A percentile compares a stretch with the other conserved stretches of the same genome.
These are phyloP conservation scores for Malus asiatica DNA, from an alignment of 306 rosid species.

Conservation along the genomic window DNA sequence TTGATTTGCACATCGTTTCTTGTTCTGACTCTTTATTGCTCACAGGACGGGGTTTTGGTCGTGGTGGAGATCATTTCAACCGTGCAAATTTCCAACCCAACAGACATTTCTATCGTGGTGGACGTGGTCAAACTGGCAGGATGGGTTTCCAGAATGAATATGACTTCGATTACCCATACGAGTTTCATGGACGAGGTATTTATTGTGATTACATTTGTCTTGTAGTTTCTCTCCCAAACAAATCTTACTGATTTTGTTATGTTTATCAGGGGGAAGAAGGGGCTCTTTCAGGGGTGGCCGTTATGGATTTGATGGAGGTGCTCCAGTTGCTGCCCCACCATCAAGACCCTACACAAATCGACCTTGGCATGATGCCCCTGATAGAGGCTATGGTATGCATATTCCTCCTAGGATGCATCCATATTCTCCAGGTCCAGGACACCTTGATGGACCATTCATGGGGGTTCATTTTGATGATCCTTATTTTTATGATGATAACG, in stretches of 20 bases:
- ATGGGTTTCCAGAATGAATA: constrained; percentile 28
- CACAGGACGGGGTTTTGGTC: constrained; percentile 53
- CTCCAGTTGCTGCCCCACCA: constrained; percentile 19
- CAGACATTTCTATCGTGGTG: constrained; percentile 40
- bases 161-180: constrained; percentile 27
- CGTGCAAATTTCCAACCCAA: constrained; percentile 37
- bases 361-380: constrained; percentile 44
- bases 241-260: neutral
- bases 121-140: constrained; percentile 44
- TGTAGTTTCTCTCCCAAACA: neutral
- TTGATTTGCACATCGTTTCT: constrained; percentile 3
- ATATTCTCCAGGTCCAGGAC: constrained; percentile 46
- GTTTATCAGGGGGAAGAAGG: constrained; percentile 44
- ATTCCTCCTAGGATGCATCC: constrained; percentile 45
- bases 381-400: constrained; percentile 42
- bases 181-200: constrained; percentile 45
- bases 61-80: constrained; percentile 34
- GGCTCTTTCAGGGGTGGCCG: constrained; percentile 38
- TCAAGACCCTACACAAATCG: constrained; percentile 39
- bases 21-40: neutral
- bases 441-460: constrained; percentile 35
- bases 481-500: constrained; percentile 33
- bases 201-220: constrained; percentile 15
- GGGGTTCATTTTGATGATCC: constrained; percentile 53
- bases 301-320: constrained; percentile 31